Base-by-base conservation (phyloP, 2,329 filamentous ascomycete species). In the Triangularia setosa region DNA sequence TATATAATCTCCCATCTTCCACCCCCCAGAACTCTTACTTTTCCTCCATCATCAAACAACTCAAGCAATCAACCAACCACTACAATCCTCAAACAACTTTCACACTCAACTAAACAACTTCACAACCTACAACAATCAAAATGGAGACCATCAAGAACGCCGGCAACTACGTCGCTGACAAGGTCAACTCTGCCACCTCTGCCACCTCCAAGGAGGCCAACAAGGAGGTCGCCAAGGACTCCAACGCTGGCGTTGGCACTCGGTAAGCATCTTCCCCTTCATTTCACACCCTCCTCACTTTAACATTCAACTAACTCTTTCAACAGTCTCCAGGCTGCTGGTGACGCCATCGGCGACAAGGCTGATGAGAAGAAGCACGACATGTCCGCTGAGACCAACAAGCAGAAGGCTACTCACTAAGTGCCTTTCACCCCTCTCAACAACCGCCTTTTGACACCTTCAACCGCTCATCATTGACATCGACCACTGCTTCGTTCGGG, bases 131-230 rank as follows among this genome's bases (percentile, higher is more conserved):
- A 68, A 68, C 40, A 61, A 72, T 68, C 73, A 76, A 56, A 69
- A 79, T 79, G 77, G 77, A 79, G 60, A 73, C 76, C 72, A 67
- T 78, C 72, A 79, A 79, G 79, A 80, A 85, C 76, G 79, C 80
- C 73, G 82, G 77, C 79, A 85, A 85, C 81, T 85, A 82, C 80
- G 84, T 86, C 77, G 77, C 80, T 65, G 85, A 87, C 80, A 80
- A 78, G 74, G 68, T 84, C 73, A 77, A 82, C 74, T 78, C 82
- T 73, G 75, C 80, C 62, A 76, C 79, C 71, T 40, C 64, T 55
- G 60, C 54, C 35, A 79, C 82, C 67, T 81, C 79, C 75, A 85
- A 86, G 82, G 83, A 86, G 79, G 79, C 78, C 80, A 86, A 87
- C 83, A 86, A 87, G 83, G 74, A 76, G 48, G 74, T 80, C 72